These are phyloP conservation scores for Ascobolus immersus DNA, from an alignment of 495 filamentous ascomycete species.

Conservation along the genomic window DNA sequence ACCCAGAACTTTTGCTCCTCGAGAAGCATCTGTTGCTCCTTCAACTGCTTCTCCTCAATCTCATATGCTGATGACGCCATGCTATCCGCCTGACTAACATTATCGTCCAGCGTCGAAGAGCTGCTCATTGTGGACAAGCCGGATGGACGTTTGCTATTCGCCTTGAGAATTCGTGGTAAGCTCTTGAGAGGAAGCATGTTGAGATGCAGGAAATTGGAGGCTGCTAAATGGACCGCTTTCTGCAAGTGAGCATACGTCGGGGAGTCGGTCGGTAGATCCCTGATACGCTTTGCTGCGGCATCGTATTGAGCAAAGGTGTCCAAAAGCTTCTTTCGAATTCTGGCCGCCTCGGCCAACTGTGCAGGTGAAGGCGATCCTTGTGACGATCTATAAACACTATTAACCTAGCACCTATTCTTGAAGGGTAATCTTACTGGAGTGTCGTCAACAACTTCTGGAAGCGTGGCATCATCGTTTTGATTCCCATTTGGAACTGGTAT, in stretches of 20 bases:
- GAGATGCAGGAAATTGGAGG: conserved; percentile 60
- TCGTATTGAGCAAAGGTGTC: conserved; percentile 85
- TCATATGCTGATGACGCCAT: conserved; percentile 72
- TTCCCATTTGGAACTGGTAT: conserved; percentile 69
- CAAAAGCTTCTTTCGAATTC: conserved; percentile 69
- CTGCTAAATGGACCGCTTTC: conserved; percentile 59
- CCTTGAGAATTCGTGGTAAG: conserved; percentile 57
- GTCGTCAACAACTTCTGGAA: conserved; percentile 58
- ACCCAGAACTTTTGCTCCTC: conserved; percentile 92
- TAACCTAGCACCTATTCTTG: conserved; percentile 15
- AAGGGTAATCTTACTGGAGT: conserved; percentile 28
- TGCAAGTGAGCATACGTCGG: conserved; percentile 54
- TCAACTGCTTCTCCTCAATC: conserved; percentile 62
- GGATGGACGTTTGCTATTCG: conserved; percentile 21
- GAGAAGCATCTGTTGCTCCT: conserved; percentile 63
- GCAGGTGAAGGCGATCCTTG: conserved; percentile 44
- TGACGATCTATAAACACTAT: conserved; percentile 29
- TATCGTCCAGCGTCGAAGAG: conserved; percentile 59
- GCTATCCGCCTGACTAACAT: conserved; percentile 67
- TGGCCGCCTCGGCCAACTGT: conserved; percentile 68
- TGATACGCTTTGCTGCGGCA: conserved; percentile 53
- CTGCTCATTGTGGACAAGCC: conserved; percentile 49
- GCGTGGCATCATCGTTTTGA: conserved; percentile 54
- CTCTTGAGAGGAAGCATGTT: conserved; percentile 83
- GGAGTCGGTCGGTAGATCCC: conserved; percentile 46